Evolutionary conservation across 331 rosid species (phyloP), one percentile per base, ranked within the genome.

Genomic region (Quercus tomentella): DNA sequence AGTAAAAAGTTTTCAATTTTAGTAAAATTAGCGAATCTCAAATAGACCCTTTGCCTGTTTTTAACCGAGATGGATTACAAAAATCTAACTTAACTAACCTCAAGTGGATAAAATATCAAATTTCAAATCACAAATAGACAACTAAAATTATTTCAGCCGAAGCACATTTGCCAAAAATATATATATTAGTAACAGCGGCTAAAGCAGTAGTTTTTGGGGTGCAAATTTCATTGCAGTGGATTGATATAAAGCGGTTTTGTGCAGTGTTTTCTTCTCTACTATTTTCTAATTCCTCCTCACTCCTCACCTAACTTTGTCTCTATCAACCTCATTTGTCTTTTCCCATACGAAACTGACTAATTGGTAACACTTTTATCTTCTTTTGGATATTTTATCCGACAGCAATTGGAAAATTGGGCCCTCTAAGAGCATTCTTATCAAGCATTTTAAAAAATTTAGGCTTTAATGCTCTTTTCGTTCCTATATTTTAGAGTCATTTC

Each of bases 31-130:
- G 3, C 30, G 3, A 0, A 28, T 28, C 0, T 0, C 0, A 28
- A 28, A 3, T 0, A 28, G 30, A 28, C 30, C 0, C 30, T 28
- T 28, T 3, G 0, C 0, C 0, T 35, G 0, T 35, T 6, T 35
- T 35, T 35, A 35, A 6, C 0, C 0, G 0, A 35, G 0, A 0
- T 35, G 2, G 0, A 0, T 35, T 35, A 6, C 0, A 6, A 0
- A 6, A 35, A 35, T 35, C 0, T 35, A 35, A 6, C 8, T 35
- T 0, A 6, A 0, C 0, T 35, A 35, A 35, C 0, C 0, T 35
- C 0, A 35, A 6, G 0, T 35, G 0, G 0, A 0, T 6, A 35
- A 35, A 35, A 0, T 6, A 0, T 35, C 0, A 0, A 35, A 35
- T 35, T 35, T 35, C 1, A 35, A 35, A 6, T 6, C n/a, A n/a